phyloP scores from a whole-genome alignment of 495 filamentous ascomycete genomes.

The Aspergillus olivimuriae region DNA sequence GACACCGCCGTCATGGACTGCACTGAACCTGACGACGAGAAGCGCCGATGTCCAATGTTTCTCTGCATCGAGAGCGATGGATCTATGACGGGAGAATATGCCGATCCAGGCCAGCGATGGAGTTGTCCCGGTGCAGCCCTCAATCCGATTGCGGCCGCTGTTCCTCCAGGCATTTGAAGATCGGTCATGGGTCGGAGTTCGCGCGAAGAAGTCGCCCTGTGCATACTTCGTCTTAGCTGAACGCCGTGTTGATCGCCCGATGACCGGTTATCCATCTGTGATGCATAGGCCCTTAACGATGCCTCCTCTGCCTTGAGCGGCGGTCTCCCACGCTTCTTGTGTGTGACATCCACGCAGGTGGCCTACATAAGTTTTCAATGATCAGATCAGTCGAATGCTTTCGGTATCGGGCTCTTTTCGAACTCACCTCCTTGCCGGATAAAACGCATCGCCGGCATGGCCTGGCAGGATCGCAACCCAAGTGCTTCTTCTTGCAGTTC shows the following conservation, averaged over 20 bases:
- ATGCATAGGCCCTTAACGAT: slow-evolving; percentile 29
- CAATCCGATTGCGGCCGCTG: slow-evolving; percentile 17
- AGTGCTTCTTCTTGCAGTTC: slow-evolving; percentile 94
- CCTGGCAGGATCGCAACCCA: slow-evolving; percentile 65
- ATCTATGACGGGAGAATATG: slow-evolving; percentile 32
- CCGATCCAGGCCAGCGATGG: slow-evolving; percentile 32
- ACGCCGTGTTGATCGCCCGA: slow-evolving; percentile 23
- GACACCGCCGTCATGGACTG: slow-evolving; percentile 23
- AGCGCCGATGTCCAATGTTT: slow-evolving; percentile 27
- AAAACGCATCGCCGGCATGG: slow-evolving; percentile 58
- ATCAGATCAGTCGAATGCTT: too few species aligned
- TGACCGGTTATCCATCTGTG: slow-evolving; percentile 24
- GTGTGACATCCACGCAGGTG: slow-evolving; percentile 88
- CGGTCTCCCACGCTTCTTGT: slow-evolving; percentile 92
- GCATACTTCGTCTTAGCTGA: slow-evolving; percentile 24
- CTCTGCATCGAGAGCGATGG: slow-evolving; percentile 21
- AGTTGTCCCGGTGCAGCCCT: slow-evolving; percentile 20
- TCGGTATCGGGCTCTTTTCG: slow-evolving; percentile 1
- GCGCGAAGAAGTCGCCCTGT: slow-evolving; percentile 36
- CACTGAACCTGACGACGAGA: slow-evolving; percentile 32
- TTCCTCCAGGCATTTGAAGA: slow-evolving; percentile 25
- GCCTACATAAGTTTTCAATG: slow-evolving; percentile 49
- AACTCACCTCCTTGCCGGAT: slow-evolving; percentile 58
- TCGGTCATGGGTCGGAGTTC: slow-evolving; percentile 42
- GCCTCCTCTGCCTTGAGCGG: slow-evolving; percentile 78